Conservation (phyloP, 1,284 basidiomycete species). For the Ganoderma multipileum region DNA sequence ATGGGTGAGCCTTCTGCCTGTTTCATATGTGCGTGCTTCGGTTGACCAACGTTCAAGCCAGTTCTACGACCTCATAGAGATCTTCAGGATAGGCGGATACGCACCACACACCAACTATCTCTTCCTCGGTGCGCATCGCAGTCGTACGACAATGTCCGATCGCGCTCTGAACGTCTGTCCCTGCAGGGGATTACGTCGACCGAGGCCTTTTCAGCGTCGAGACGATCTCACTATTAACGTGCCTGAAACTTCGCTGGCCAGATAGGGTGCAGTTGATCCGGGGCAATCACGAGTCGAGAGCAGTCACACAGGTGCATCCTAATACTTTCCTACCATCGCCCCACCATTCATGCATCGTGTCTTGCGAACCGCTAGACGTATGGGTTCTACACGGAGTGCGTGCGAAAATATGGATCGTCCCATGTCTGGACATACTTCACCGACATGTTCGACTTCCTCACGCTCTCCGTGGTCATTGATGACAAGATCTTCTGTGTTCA, state of each 20-base stretch:
- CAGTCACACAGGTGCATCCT: conserved; percentile 89
- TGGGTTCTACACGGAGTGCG: conserved; percentile 99
- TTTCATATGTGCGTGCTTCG: conserved; percentile 21
- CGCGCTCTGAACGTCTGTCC: conserved; percentile 14
- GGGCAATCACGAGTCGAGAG: conserved; percentile 98
- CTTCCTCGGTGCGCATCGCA: conserved; percentile 79
- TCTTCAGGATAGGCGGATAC: conserved; percentile 97
- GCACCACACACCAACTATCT: conserved; percentile 98
- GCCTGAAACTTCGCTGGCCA: conserved; percentile 96
- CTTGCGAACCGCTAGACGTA: conserved; percentile 74
- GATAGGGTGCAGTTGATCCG: conserved; percentile 97
- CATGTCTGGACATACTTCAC: conserved; percentile 99
- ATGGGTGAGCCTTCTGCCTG: conserved; percentile 76
- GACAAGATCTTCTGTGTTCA: conserved; percentile 99
- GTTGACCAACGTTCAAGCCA: conserved; percentile 67
- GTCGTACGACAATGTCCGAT: conserved; percentile 13
- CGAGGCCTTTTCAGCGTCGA: conserved; percentile 98
- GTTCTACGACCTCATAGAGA: conserved; percentile 99
- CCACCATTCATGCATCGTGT: conserved; percentile 27
- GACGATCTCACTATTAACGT: conserved; percentile 96
- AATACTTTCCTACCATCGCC: conserved; percentile 28
- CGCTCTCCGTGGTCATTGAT: conserved; percentile 97
- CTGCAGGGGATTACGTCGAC: conserved; percentile 92
- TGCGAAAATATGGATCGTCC: conserved; percentile 95
- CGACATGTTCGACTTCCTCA: conserved; percentile 99